A percentile compares a stretch with the other conserved stretches of the same genome.
Conservation (phyloP, 2,329 filamentous ascomycete genomes). For the Aspergillus caelatus region DNA sequence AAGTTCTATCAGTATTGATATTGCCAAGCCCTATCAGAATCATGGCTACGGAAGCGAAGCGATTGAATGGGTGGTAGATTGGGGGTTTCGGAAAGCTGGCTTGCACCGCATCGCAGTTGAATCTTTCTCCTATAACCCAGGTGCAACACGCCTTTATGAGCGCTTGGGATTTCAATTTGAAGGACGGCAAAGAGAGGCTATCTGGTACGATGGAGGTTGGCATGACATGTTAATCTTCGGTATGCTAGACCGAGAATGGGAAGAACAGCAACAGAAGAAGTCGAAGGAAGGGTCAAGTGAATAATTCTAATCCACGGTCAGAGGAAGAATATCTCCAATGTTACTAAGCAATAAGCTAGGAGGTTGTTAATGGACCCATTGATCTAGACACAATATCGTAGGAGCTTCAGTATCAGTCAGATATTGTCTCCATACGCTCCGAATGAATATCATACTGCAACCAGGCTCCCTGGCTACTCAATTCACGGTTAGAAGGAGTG, state of each 20-base stretch:
- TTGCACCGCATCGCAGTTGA: conserved; percentile 12
- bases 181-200: conserved; percentile 17
- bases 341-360: not conserved
- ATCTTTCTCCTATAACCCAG: conserved; percentile 12
- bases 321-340: not conserved
- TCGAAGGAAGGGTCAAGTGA: not conserved
- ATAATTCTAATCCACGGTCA: not conserved
- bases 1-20: conserved; percentile 7
- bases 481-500: not conserved
- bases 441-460: not conserved
- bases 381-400: not conserved
- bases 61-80: conserved; percentile 18
- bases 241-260: conserved; percentile 10
- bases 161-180: conserved; percentile 19
- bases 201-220: conserved; percentile 15
- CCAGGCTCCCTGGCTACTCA: not conserved
- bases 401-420: not conserved
- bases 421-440: not conserved
- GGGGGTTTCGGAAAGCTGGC: conserved; percentile 14
- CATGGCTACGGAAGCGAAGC: conserved; percentile 18
- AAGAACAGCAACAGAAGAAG: not conserved
- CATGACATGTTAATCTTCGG: conserved; percentile 15
- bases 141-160: conserved; percentile 14
- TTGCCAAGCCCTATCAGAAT: conserved; percentile 3
- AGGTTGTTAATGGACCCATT: not conserved